Base-by-base conservation (phyloP, 139 green algal genomes). In the Chlamydomonas applanata region DNA sequence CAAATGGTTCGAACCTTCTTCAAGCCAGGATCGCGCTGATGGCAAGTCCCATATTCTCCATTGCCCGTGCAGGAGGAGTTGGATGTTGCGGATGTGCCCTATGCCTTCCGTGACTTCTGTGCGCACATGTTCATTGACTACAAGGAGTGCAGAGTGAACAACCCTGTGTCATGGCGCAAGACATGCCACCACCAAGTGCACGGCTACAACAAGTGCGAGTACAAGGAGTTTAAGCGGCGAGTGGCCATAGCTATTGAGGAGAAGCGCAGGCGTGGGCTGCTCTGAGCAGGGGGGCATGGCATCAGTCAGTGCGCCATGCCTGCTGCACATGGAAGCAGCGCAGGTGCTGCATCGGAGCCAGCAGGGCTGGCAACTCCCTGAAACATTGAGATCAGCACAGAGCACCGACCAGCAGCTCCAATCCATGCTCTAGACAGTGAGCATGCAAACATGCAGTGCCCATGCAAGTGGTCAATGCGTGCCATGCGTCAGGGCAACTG, bases 51-150 rank as follows among this genome's bases (percentile, higher is more conserved):
- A 27, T 16, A 22, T 4, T 68, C 14, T 59, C 32, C 53, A n/a
- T n/a, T n/a, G 17, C 52, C 19, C 65, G 9, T 57, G 74, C 89
- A 97, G 89, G 90, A 96, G 76, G 85, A 97, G 59, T 88, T 97
- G 85, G 79, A 89, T 27, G 84, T 82, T 27, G 91, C 90, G 2
- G 88, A 91, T 56, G 63, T 98, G 13, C 82, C 87, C 30, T 87
- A 96, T 32, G 82, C 73, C 3, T 95, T 85, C 45, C 81, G 94
- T 34, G 94, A 98, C 75, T 96, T 93, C 69, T 98, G 94, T 73
- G 90, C 92, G 16, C 90, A 97, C 78, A 72, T 97, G 60, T 89
- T 95, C 35, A 91, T 98, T 3, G 93, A 94, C 7, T 87, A 97
- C 27, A 97, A 97, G 79, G 86, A 94, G 63, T 98, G 94, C 87